phyloP scores from a whole-genome alignment of 805 yeast species.

The Metschnikowia reukaufii region DNA sequence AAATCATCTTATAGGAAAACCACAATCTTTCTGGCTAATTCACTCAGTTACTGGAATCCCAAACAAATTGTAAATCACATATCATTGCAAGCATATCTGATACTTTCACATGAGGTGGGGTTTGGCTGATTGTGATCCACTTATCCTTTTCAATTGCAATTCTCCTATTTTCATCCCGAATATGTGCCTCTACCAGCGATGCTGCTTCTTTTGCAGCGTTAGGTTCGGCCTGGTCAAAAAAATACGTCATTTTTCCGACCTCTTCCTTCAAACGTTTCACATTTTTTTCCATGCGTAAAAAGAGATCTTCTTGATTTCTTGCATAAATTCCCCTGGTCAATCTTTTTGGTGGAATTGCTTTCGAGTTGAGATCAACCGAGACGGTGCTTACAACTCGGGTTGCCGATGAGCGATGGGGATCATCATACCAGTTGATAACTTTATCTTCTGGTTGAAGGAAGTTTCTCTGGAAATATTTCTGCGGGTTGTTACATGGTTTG shows the following conservation, averaged over 20 bases:
- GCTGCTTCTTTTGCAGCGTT: background rate
- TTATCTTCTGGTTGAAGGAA: background rate
- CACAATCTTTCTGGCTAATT: too few species aligned
- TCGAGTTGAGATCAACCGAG: background rate
- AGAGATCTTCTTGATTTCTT: background rate
- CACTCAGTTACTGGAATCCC: too few species aligned
- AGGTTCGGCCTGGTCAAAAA: background rate
- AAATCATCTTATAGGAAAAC: too few species aligned
- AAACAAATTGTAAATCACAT: background rate
- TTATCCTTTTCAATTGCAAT: background rate
- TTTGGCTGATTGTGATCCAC: background rate
- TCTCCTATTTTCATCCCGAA: background rate
- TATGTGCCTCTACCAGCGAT: background rate
- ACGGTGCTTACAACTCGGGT: background rate
- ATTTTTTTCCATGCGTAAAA: background rate
- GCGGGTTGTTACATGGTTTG: background rate
- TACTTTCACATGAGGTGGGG: background rate
- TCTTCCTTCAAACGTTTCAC: background rate
- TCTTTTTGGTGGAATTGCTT: background rate
- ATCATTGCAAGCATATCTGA: background rate
- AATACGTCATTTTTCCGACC: background rate
- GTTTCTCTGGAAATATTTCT: background rate
- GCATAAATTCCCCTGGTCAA: background rate
- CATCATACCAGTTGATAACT: background rate
- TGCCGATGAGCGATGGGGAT: background rate